Percentiles rank a stretch among this genome's conserved stretches.
Evolutionary conservation across 1,284 basidiomycete species (phyloP).

Genomic region (Cryptococcus sp.): DNA sequence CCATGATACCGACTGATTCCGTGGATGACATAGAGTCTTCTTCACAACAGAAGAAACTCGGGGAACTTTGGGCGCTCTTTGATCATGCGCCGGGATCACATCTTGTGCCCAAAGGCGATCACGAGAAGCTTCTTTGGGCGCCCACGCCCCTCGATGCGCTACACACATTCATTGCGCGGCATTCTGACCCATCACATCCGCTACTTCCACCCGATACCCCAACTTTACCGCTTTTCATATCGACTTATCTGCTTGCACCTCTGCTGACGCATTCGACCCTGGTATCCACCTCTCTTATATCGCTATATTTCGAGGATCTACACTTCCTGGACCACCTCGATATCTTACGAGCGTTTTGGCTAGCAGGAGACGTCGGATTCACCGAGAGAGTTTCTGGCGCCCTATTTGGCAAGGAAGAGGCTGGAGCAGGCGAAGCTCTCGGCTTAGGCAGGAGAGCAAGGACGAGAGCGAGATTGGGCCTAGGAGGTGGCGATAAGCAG

Average conservation of each 20-base stretch:
- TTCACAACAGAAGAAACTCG: slow-evolving; percentile 7
- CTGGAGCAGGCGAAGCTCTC: slow-evolving; percentile 33
- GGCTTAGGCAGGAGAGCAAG: slow-evolving; percentile 40
- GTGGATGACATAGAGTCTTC: background rate
- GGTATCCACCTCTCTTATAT: slow-evolving; percentile 43
- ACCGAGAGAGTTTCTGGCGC: slow-evolving; percentile 37
- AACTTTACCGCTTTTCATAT: slow-evolving; percentile 41
- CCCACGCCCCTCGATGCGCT: slow-evolving; percentile 31
- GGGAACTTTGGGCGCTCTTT: slow-evolving; percentile 29
- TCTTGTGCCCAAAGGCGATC: slow-evolving; percentile 2
- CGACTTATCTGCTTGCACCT: slow-evolving; percentile 37
- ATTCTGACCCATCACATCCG: slow-evolving; percentile 22
- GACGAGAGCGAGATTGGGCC: slow-evolving; percentile 41
- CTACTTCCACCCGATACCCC: slow-evolving; percentile 37
- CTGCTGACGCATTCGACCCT: slow-evolving; percentile 37
- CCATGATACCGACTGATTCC: too few relatives aligned
- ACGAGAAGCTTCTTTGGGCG: slow-evolving; percentile 23
- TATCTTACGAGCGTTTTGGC: slow-evolving; percentile 43
- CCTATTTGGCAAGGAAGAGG: slow-evolving; percentile 42
- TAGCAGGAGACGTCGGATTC: slow-evolving; percentile 45
- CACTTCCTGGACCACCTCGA: slow-evolving; percentile 45
- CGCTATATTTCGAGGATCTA: slow-evolving; percentile 46
- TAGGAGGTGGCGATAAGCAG: slow-evolving; percentile 13
- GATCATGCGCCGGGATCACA: slow-evolving; percentile 31
- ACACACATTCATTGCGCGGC: slow-evolving; percentile 31